Conservation (phyloP, 1,139 yeast genomes). For the Yamadazyma songkhlaensis region DNA sequence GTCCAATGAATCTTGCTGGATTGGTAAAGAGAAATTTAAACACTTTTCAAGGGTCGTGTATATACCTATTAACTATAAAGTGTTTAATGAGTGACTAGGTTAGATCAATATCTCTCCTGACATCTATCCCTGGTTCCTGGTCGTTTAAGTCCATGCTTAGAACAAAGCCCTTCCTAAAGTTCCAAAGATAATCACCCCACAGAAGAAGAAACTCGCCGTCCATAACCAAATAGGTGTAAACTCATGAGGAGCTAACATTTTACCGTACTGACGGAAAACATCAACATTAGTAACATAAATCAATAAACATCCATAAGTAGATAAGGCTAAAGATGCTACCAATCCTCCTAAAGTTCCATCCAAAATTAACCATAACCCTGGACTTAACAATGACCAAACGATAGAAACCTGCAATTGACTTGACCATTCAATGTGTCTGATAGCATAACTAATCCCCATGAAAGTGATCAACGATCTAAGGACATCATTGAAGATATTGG, state of each 20-base stretch:
- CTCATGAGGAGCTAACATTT: constrained; percentile 19
- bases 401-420: constrained; percentile 73
- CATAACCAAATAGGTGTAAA: constrained; percentile 44
- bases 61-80: too few relatives aligned
- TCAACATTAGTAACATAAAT: constrained; percentile 30
- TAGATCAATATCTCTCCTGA: too few relatives aligned
- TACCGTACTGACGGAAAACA: constrained; percentile 10
- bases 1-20: too few relatives aligned
- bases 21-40: too few relatives aligned
- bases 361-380: constrained; percentile 75
- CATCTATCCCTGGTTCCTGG: too few relatives aligned
- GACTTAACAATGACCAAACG: constrained; percentile 73
- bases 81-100: too few relatives aligned
- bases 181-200: constrained; percentile 69
- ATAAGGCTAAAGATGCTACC: constrained; percentile 41
- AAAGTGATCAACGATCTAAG: constrained; percentile 69
- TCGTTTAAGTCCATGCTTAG: constrained; percentile 6
- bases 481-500: constrained; percentile 35
- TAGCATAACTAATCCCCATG: constrained; percentile 80
- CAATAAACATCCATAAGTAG: constrained; percentile 38
- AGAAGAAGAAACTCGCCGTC: constrained; percentile 62
- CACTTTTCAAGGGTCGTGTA: too few relatives aligned
- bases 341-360: constrained; percentile 76
- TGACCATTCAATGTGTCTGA: constrained; percentile 77
- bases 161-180: constrained; percentile 63